Percentiles rank a stretch among this genome's conserved stretches.
Evolutionary conservation across 306 rosid genomes (phyloP).

Genomic region (Astragalus membranaceus): DNA sequence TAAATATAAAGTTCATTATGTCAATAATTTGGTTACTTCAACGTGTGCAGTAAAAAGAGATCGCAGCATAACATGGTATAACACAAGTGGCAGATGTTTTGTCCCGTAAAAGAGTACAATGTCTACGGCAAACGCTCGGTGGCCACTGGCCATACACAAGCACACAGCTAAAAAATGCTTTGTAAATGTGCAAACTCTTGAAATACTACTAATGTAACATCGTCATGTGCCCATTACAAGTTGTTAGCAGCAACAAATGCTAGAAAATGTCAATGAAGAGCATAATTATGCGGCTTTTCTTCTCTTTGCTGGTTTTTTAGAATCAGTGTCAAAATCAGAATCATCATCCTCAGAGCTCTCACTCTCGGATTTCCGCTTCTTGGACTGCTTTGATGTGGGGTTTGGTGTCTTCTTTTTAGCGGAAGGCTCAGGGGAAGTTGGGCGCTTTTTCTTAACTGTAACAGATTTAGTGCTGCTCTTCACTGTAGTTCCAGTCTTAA

Average conservation of each 20-base stretch:
- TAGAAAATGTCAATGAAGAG: background rate
- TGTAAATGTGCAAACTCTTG: conserved; percentile 1
- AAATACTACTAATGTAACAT: background rate
- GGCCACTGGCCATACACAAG: background rate
- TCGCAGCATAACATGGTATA: too few relatives aligned
- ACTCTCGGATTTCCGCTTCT: conserved; percentile 45
- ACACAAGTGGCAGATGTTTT: too few relatives aligned
- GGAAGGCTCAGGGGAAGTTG: conserved; percentile 30
- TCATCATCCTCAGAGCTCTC: conserved; percentile 41
- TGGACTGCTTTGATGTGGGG: conserved; percentile 40
- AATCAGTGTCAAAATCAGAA: conserved; percentile 39
- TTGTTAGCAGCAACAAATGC: background rate
- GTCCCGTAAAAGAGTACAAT: too few relatives aligned
- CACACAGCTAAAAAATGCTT: background rate
- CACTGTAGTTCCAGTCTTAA: conserved; percentile 22
- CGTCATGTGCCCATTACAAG: conserved; percentile 3
- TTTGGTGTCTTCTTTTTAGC: conserved; percentile 29
- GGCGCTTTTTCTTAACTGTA: conserved; percentile 35
- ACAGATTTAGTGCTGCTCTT: conserved; percentile 37
- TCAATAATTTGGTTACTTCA: too few relatives aligned
- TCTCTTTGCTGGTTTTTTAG: conserved; percentile 25
- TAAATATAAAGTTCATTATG: too few relatives aligned
- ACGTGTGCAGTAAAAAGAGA: too few relatives aligned
- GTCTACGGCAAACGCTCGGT: too few relatives aligned
- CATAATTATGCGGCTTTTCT: conserved; percentile 34